Conservation (phyloP, 2,329 filamentous ascomycete genomes). For the Didymella keratinophila region DNA sequence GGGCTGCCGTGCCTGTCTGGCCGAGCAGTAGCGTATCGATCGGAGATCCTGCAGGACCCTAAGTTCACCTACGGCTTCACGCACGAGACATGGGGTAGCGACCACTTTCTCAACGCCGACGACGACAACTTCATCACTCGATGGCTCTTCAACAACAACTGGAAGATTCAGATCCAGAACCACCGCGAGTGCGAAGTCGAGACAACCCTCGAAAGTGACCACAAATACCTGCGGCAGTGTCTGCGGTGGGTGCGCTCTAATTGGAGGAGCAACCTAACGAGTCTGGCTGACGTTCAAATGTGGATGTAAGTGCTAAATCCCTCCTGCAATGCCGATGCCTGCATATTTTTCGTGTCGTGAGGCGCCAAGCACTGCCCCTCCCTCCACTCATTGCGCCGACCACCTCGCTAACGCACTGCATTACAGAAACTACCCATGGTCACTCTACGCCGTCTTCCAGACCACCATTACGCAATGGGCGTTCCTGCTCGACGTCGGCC, state of each 20-base stretch:
- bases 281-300: constrained; percentile 82
- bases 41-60: constrained; percentile 83
- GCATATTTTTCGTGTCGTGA: constrained; percentile 34
- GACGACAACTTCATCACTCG: constrained; percentile 98
- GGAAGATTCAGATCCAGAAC: constrained; percentile 96
- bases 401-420: constrained; percentile 38
- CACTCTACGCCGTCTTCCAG: constrained; percentile 88
- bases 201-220: constrained; percentile 89
- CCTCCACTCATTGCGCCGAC: constrained; percentile 28
- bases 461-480: constrained; percentile 92
- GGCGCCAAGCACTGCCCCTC: constrained; percentile 44
- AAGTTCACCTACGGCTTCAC: constrained; percentile 89
- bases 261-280: constrained; percentile 96
- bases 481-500: constrained; percentile 73
- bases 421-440: constrained; percentile 86
- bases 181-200: constrained; percentile 83
- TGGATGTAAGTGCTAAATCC: constrained; percentile 72
- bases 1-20: constrained; percentile 97
- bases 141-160: constrained; percentile 90
- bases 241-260: constrained; percentile 96
- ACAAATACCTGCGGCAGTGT: constrained; percentile 91
- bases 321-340: constrained; percentile 31
- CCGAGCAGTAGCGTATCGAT: constrained; percentile 89
- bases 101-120: constrained; percentile 91
- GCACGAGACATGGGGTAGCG: constrained; percentile 74